phyloP scores from a whole-genome alignment of 768 basidiomycete species.

The Termitomyces sp. region DNA sequence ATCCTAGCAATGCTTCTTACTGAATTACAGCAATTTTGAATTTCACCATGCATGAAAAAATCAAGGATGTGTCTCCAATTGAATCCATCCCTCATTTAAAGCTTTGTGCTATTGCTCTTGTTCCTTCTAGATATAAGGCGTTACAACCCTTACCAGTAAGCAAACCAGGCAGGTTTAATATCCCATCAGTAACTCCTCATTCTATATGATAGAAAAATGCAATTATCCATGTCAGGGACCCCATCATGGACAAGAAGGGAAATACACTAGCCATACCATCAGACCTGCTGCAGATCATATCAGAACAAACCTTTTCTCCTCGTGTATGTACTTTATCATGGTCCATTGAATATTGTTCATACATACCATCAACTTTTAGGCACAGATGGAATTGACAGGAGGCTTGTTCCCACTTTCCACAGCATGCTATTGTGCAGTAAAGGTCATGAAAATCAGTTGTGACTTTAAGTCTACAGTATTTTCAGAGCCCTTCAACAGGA shows the following conservation, averaged over 20 bases:
- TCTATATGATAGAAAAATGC: neutral
- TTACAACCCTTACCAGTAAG: no score
- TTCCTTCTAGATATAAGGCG: neutral
- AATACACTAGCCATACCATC: neutral
- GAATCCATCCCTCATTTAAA: neutral
- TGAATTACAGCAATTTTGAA: neutral
- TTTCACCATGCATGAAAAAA: neutral
- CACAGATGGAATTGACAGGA: no score
- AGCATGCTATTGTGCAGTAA: no score
- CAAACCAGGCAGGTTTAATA: neutral
- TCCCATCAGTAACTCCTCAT: neutral
- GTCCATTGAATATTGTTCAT: no score
- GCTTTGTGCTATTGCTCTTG: no score
- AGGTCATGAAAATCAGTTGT: no score
- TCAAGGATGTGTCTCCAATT: no score
- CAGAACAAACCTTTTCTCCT: neutral
- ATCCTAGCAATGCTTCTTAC: neutral
- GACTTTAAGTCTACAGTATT: no score
- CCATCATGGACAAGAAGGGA: neutral
- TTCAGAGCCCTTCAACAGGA: no score
- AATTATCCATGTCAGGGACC: neutral
- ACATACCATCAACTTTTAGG: no score
- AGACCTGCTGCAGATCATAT: neutral
- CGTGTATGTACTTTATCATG: neutral
- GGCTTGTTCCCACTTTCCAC: no score